Conservation (phyloP, 768 basidiomycete genomes). For the Tricholoma hemisulphureum region DNA sequence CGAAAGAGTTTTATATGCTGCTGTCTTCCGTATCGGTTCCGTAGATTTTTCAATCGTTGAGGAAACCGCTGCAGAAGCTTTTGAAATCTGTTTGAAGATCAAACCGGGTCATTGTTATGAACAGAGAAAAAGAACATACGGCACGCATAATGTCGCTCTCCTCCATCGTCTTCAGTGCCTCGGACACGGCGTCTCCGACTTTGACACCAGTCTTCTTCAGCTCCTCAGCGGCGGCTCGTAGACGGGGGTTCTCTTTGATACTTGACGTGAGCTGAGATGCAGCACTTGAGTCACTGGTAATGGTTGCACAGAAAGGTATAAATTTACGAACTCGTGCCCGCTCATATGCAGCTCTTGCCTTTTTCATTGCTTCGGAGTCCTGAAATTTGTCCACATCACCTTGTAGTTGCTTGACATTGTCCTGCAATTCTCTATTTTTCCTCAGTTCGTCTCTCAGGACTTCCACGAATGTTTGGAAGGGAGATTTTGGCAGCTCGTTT, state of each 20-base stretch:
- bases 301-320: conserved; percentile 4
- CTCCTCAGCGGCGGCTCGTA: conserved; percentile 92
- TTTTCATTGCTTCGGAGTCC: conserved; percentile 95
- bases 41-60: conserved; percentile 85
- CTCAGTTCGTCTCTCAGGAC: conserved; percentile 88
- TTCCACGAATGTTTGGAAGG: conserved; percentile 95
- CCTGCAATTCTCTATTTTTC: conserved; percentile 93
- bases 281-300: conserved; percentile 7
- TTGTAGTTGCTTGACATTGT: conserved; percentile 95
- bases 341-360: conserved; percentile 89
- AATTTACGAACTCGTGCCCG: conserved; percentile 73
- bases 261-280: conserved; percentile 74
- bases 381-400: conserved; percentile 97
- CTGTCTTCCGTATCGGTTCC: conserved; percentile 95
- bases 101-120: neutral
- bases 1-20: conserved; percentile 87
- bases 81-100: conserved; percentile 59
- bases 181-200: conserved; percentile 90
- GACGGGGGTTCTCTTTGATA: conserved; percentile 92
- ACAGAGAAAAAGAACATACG: conserved; percentile 39
- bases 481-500: conserved; percentile 80
- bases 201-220: conserved; percentile 86
- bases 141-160: conserved; percentile 91
- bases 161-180: conserved; percentile 90
- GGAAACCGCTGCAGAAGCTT: conserved; percentile 83